A percentile compares a stretch with the other conserved stretches of the same genome.
Conservation (phyloP, 257 asterid species). For the Sherardia arvensis region DNA sequence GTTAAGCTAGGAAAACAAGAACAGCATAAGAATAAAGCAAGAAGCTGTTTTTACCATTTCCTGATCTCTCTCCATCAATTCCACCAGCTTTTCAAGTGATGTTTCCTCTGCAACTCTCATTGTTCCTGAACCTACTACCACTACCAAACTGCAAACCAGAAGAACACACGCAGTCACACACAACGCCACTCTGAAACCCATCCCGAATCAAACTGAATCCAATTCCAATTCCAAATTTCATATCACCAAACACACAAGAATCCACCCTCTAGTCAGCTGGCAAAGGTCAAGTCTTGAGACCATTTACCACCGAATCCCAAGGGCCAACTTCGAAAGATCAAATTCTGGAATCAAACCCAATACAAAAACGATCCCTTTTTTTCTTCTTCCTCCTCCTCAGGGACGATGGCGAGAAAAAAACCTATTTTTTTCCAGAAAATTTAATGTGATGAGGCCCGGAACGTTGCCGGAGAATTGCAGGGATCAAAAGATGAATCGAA, state of each 20-base stretch:
- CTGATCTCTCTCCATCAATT: constrained; percentile 37
- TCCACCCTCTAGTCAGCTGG: constrained; percentile 3
- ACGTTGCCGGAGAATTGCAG: background rate
- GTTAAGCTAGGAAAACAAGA: background rate
- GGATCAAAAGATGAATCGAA: background rate
- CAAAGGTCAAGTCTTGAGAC: constrained; percentile 30
- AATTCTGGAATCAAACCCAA: constrained; percentile 12
- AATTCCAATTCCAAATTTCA: constrained; percentile 32
- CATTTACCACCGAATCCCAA: constrained; percentile 20
- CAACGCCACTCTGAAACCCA: constrained; percentile 28
- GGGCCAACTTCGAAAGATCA: constrained; percentile 16
- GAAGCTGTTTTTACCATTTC: constrained; percentile 37
- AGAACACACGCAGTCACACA: constrained; percentile 28
- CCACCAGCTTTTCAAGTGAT: constrained; percentile 29
- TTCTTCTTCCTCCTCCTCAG: background rate
- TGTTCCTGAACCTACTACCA: constrained; percentile 31
- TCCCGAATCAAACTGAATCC: constrained; percentile 35
- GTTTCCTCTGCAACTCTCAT: constrained; percentile 32
- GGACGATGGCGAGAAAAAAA: constrained; percentile 5
- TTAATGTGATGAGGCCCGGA: background rate
- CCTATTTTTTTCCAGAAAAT: constrained; percentile 7
- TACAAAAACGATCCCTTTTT: constrained; percentile 6
- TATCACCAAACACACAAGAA: constrained; percentile 23
- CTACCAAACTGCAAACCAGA: constrained; percentile 28
- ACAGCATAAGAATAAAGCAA: background rate